A percentile compares a stretch with the other conserved stretches of the same genome.
Evolutionary conservation across 139 green algal species (phyloP).

Genomic region (Zygnema cylindricum): DNA sequence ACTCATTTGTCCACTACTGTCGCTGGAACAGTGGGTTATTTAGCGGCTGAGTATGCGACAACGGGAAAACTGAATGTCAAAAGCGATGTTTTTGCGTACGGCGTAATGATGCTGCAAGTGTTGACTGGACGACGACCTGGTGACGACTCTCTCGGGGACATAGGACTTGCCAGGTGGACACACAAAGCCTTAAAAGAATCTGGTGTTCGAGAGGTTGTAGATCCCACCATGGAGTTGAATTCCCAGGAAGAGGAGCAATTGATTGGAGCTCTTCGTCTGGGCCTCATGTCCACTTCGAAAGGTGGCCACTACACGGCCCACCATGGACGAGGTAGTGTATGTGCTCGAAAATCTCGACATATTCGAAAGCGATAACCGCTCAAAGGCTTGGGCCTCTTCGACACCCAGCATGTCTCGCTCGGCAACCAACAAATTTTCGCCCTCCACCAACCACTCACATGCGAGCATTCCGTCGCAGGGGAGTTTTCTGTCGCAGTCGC

Average conservation of each 20-base stretch:
- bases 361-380: neutral
- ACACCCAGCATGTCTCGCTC: no score
- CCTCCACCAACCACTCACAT: no score
- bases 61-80: conserved; percentile 20
- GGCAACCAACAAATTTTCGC: no score
- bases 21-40: conserved; percentile 42
- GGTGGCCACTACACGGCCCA: conserved; percentile 1
- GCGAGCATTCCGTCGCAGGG: no score
- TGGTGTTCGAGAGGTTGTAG: neutral
- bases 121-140: conserved; percentile 22
- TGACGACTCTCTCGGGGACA: neutral
- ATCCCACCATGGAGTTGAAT: neutral
- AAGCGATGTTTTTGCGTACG: conserved; percentile 34
- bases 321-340: conserved; percentile 51
- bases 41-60: conserved; percentile 40
- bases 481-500: no score
- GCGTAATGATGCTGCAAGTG: conserved; percentile 48
- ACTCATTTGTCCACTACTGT: conserved; percentile 46
- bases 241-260: conserved; percentile 9
- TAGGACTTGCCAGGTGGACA: conserved; percentile 24
- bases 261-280: conserved; percentile 32
- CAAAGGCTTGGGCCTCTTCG: neutral
- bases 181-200: neutral
- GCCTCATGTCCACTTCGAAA: conserved; percentile 30
- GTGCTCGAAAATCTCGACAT: conserved; percentile 42